phyloP scores from a whole-genome alignment of 75 land plant genomes.

The Pinus albicaulis region DNA sequence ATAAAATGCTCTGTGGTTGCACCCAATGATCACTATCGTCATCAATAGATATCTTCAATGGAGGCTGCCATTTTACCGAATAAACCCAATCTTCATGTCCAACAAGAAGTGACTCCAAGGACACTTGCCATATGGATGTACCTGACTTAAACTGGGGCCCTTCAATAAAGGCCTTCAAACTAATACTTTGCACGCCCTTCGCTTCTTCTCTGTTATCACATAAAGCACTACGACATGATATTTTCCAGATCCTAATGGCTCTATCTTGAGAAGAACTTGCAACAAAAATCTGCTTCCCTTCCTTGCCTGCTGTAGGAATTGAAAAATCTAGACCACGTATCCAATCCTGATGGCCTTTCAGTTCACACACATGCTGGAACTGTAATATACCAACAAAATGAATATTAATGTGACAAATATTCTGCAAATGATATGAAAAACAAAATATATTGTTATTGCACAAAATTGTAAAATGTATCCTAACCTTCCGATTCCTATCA shows the following conservation, averaged over 20 bases:
- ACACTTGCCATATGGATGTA: conserved; percentile 60
- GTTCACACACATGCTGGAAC: conserved; percentile 79
- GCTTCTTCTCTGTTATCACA: conserved; percentile 7
- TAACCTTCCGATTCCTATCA: conserved; percentile 64
- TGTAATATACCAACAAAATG: conserved; percentile 20
- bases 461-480: not conserved
- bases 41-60: conserved; percentile 11
- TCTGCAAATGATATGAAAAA: not conserved
- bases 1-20: conserved; percentile 79
- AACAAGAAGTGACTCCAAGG: conserved; percentile 88
- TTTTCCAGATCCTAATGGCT: conserved; percentile 90
- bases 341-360: conserved; percentile 98
- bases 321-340: conserved; percentile 89
- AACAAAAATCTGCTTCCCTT: conserved; percentile 44
- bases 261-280: conserved; percentile 95
- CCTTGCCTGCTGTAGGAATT: conserved; percentile 31
- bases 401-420: not conserved
- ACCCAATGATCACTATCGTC: conserved; percentile 18
- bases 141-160: conserved; percentile 81
- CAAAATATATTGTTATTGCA: not conserved
- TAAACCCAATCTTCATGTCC: conserved; percentile 99
- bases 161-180: conserved; percentile 76
- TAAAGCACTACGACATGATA: conserved; percentile 24
- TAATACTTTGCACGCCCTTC: conserved; percentile 26
- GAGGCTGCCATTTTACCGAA: conserved; percentile 93